Percentiles rank a stretch among this genome's conserved stretches.
Evolutionary conservation across 495 filamentous ascomycete species (phyloP).

Genomic region (Tuber umbilicatum): DNA sequence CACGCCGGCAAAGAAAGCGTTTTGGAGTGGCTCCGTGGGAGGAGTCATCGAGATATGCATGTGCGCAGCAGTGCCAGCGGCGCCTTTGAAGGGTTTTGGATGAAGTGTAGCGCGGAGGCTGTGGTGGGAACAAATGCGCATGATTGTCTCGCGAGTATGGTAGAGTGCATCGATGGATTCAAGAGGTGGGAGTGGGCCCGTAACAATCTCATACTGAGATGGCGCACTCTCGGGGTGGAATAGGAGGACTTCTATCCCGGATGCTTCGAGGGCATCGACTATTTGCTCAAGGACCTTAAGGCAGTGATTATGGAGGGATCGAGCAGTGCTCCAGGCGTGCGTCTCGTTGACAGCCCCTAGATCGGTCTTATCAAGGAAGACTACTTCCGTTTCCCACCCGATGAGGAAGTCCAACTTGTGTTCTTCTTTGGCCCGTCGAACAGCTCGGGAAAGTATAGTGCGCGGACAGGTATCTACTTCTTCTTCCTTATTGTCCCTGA

Average conservation of each 20-base stretch:
- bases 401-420: conserved; percentile 52
- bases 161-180: conserved; percentile 66
- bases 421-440: conserved; percentile 46
- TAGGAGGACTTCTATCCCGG: conserved; percentile 63
- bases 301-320: conserved; percentile 51
- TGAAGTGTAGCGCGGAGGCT: conserved; percentile 67
- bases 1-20: conserved; percentile 61
- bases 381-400: conserved; percentile 80
- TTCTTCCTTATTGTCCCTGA: conserved; percentile 51
- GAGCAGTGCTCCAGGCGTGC: conserved; percentile 60
- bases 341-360: conserved; percentile 42
- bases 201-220: conserved; percentile 77
- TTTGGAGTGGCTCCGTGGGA: conserved; percentile 42
- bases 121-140: conserved; percentile 52
- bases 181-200: conserved; percentile 58
- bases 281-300: conserved; percentile 61
- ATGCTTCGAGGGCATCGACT: conserved; percentile 50
- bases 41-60: conserved; percentile 58
- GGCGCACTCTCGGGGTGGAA: conserved; percentile 70
- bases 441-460: conserved; percentile 50
- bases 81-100: conserved; percentile 59
- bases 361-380: conserved; percentile 51
- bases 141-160: conserved; percentile 64
- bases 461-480: conserved; percentile 54
- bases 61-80: conserved; percentile 61